Conservation (phyloP, 495 filamentous ascomycete species). For the Letharia lupina region DNA sequence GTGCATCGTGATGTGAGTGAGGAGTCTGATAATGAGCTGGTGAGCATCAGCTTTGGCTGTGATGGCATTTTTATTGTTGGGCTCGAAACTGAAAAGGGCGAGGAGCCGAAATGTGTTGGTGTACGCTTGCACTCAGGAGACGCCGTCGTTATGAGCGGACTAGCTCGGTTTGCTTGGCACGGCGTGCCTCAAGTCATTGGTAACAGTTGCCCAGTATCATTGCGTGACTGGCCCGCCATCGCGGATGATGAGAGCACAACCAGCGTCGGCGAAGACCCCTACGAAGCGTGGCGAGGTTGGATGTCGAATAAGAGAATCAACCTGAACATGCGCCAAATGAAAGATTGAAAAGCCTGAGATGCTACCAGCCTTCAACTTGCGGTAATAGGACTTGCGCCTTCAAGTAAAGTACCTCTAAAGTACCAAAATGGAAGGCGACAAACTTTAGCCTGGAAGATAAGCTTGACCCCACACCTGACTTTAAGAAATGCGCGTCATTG, state of each 20-base stretch:
- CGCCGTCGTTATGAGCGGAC: constrained; percentile 71
- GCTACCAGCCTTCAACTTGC: too few species aligned
- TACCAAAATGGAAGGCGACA: constrained; percentile 12
- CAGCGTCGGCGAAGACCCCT: constrained; percentile 32
- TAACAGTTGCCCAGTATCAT: constrained; percentile 64
- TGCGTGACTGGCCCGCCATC: constrained; percentile 65
- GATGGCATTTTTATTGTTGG: constrained; percentile 74
- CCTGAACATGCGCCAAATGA: constrained; percentile 88
- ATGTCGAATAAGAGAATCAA: constrained; percentile 80
- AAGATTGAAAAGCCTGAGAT: constrained; percentile 35
- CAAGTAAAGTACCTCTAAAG: background rate
- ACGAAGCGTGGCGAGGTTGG: constrained; percentile 69
- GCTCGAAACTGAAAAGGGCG: constrained; percentile 36
- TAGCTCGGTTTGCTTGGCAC: constrained; percentile 84
- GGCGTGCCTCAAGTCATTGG: constrained; percentile 76
- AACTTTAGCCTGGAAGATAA: constrained; percentile 15
- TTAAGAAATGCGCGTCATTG: constrained; percentile 10
- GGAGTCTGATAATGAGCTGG: constrained; percentile 59
- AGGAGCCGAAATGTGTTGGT: constrained; percentile 37
- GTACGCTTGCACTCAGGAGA: constrained; percentile 71
- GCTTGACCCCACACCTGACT: constrained; percentile 13
- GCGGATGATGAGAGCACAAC: constrained; percentile 17
- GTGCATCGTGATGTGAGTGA: constrained; percentile 89
- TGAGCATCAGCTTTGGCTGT: constrained; percentile 82
- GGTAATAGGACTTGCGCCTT: too few species aligned